Evolutionary conservation across 441 rosid genomes (phyloP).

Genomic region (Rhodomyrtus psidioides): DNA sequence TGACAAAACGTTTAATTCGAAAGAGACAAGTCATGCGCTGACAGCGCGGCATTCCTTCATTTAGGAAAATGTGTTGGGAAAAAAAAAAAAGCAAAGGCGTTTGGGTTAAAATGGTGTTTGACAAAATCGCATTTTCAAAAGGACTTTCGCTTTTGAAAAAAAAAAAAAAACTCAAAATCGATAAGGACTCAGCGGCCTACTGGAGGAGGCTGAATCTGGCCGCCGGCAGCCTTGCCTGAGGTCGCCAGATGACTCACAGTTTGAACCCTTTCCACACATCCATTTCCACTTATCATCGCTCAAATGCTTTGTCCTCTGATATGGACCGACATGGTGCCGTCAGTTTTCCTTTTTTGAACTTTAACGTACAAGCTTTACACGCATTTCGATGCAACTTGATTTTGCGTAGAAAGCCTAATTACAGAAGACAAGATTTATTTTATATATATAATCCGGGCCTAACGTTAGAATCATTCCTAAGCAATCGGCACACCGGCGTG

Average conservation of each 20-base stretch:
- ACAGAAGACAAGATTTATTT: not conserved
- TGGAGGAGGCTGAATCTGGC: no score
- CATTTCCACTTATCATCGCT: rapidly evolving
- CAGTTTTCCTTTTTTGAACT: not conserved
- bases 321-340: rapidly evolving
- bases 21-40: rapidly evolving
- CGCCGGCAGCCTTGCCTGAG: no score
- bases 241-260: no score
- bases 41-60: no score
- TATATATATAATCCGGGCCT: not conserved
- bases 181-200: no score
- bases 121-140: no score
- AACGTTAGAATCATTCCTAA: not conserved
- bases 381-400: not conserved
- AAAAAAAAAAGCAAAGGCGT: no score
- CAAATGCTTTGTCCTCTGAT: rapidly evolving
- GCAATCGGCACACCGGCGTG: not conserved
- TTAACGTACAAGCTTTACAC: not conserved
- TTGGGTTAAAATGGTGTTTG: no score
- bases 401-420: not conserved
- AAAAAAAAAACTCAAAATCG: no score
- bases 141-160: no score
- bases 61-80: no score
- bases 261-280: rapidly evolving
- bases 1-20: rapidly evolving